A percentile compares a stretch with the other conserved stretches of the same genome.
Evolutionary conservation across 2,329 filamentous ascomycete species (phyloP).

Genomic region (Chaetothyriales sp.): DNA sequence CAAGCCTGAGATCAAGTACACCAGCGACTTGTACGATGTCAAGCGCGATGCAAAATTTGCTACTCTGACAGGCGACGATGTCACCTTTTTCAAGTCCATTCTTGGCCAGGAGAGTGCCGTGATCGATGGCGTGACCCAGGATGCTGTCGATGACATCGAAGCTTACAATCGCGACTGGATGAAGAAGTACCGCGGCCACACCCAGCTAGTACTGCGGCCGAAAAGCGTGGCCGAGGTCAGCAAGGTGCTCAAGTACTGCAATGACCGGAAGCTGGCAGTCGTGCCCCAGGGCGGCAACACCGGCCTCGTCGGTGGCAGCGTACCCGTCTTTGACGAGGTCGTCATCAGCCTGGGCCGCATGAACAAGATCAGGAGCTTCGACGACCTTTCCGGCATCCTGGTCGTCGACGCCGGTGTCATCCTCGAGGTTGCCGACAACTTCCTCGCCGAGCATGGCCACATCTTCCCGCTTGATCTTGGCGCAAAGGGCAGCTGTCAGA

Average conservation of each 20-base stretch:
- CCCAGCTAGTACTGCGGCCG: constrained; percentile 74
- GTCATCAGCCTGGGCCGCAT: constrained; percentile 80
- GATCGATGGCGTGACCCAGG: constrained; percentile 64
- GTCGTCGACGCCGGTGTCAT: constrained; percentile 86
- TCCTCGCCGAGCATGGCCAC: constrained; percentile 65
- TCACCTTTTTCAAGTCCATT: constrained; percentile 66
- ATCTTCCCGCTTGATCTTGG: constrained; percentile 96
- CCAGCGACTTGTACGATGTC: constrained; percentile 67
- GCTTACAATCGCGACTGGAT: constrained; percentile 97
- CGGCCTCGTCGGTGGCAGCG: constrained; percentile 83
- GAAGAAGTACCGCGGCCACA: constrained; percentile 91
- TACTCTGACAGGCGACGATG: constrained; percentile 58
- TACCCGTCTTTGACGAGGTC: constrained; percentile 97
- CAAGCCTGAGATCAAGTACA: constrained; percentile 46
- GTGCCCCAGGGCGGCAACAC: constrained; percentile 97
- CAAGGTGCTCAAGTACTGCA: constrained; percentile 85
- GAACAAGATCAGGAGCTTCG: constrained; percentile 82
- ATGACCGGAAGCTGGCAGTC: constrained; percentile 77
- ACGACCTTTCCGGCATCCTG: constrained; percentile 78
- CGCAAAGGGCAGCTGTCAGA: constrained; percentile 90
- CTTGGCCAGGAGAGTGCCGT: constrained; percentile 65
- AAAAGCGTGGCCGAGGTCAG: constrained; percentile 74
- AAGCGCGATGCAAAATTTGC: constrained; percentile 62
- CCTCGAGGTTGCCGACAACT: constrained; percentile 75
- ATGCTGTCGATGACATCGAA: constrained; percentile 66